Evolutionary conservation across 805 yeast genomes (phyloP).

Genomic region (Candida namnaoensis): DNA sequence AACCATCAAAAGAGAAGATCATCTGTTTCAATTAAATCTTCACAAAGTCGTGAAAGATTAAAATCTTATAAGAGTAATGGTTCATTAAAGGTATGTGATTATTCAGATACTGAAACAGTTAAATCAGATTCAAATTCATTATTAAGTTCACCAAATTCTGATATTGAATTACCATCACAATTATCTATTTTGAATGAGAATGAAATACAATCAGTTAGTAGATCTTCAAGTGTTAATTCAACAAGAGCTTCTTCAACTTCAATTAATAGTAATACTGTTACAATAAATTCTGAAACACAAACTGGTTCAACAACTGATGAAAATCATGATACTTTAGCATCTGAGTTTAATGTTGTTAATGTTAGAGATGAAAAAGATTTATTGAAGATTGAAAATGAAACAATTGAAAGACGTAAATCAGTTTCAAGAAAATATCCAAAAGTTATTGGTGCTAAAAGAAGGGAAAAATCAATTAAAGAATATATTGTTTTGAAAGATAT

Average conservation of each 20-base stretch:
- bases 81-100: not conserved
- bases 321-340: no score
- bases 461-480: conserved; percentile 65
- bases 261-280: not conserved
- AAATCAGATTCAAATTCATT: not conserved
- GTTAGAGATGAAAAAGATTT: conserved; percentile 29
- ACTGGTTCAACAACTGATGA: no score
- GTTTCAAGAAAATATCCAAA: conserved; percentile 29
- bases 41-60: not conserved
- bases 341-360: conserved; percentile 6
- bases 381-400: conserved; percentile 34
- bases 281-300: not conserved
- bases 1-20: no score
- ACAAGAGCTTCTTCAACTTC: conserved; percentile 6
- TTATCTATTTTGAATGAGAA: conserved; percentile 28
- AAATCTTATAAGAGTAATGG: not conserved
- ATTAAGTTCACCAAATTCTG: not conserved
- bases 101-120: not conserved
- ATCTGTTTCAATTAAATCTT: not conserved
- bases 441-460: conserved; percentile 55
- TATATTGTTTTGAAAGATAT: conserved; percentile 64
- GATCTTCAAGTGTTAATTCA: conserved; percentile 17
- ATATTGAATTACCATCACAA: conserved; percentile 27
- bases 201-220: conserved; percentile 19
- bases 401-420: conserved; percentile 25